Conservation (phyloP, 192 early-diverging fungal genomes). For the Coemansia sp. region DNA sequence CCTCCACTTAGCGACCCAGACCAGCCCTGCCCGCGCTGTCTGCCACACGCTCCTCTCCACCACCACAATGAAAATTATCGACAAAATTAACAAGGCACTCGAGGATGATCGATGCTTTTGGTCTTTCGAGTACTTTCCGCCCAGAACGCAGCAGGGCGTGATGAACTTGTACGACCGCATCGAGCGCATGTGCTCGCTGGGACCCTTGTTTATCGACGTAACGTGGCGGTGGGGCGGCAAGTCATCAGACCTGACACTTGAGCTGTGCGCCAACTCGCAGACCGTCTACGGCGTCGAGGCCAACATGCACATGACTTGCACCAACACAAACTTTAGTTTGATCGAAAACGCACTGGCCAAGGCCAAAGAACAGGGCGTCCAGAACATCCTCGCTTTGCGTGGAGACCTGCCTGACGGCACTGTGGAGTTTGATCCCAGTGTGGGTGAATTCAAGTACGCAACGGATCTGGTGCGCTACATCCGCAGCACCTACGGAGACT, state of each 20-base stretch:
- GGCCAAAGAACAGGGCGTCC: slow-evolving; percentile 89
- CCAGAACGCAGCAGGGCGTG: slow-evolving; percentile 92
- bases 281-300: slow-evolving; percentile 92
- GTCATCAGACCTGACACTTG: slow-evolving; percentile 80
- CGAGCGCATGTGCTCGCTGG: slow-evolving; percentile 91
- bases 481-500: slow-evolving; percentile 82
- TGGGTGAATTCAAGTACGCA: slow-evolving; percentile 86
- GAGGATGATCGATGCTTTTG: slow-evolving; percentile 69
- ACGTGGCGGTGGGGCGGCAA: slow-evolving; percentile 94
- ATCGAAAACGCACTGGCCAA: slow-evolving; percentile 83
- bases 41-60: not conserved
- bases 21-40: not conserved
- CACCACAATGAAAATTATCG: slow-evolving; percentile 68
- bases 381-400: slow-evolving; percentile 95
- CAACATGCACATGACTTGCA: slow-evolving; percentile 98
- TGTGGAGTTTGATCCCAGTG: slow-evolving; percentile 74
- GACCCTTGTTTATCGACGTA: slow-evolving; percentile 81
- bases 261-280: slow-evolving; percentile 88
- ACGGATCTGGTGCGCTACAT: slow-evolving; percentile 90
- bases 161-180: slow-evolving; percentile 96
- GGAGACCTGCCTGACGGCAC: slow-evolving; percentile 90
- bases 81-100: slow-evolving; percentile 68
- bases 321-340: slow-evolving; percentile 90
- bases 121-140: slow-evolving; percentile 98
- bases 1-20: slow-evolving; percentile 3